phyloP scores from a whole-genome alignment of 306 rosid genomes.

The Prunus armeniaca region DNA sequence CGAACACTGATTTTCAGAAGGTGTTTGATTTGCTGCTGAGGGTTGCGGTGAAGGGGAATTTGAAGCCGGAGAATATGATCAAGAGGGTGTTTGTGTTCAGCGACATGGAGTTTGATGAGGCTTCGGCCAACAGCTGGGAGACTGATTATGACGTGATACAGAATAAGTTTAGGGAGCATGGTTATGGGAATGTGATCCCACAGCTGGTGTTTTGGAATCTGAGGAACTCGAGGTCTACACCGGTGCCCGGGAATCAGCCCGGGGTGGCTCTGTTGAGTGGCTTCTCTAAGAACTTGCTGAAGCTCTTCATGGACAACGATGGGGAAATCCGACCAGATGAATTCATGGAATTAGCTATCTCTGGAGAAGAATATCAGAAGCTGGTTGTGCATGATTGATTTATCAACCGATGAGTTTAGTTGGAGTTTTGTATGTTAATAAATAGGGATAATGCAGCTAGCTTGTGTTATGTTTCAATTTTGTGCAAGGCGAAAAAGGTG shows the following conservation, averaged over 20 bases:
- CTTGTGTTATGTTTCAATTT: no score
- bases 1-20: constrained; percentile 51
- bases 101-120: constrained; percentile 70
- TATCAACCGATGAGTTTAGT: neutral
- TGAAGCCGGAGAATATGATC: constrained; percentile 55
- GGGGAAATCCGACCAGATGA: constrained; percentile 31
- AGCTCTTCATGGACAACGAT: constrained; percentile 43
- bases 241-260: constrained; percentile 40
- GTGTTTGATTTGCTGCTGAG: constrained; percentile 56
- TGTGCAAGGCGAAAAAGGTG: no score
- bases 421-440: neutral
- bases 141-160: constrained; percentile 55
- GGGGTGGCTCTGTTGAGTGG: constrained; percentile 69
- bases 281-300: constrained; percentile 64
- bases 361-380: constrained; percentile 44
- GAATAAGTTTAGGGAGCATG: constrained; percentile 47
- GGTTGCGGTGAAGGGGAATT: constrained; percentile 51
- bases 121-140: constrained; percentile 48
- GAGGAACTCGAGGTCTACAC: constrained; percentile 50
- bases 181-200: constrained; percentile 49
- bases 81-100: constrained; percentile 64
- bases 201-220: constrained; percentile 71
- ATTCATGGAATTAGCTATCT: constrained; percentile 43
- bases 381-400: constrained; percentile 24
- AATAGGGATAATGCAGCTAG: no score